These are phyloP conservation scores for Colletotrichum spaethianum DNA, from an alignment of 2,329 filamentous ascomycete species.

Conservation along the genomic window DNA sequence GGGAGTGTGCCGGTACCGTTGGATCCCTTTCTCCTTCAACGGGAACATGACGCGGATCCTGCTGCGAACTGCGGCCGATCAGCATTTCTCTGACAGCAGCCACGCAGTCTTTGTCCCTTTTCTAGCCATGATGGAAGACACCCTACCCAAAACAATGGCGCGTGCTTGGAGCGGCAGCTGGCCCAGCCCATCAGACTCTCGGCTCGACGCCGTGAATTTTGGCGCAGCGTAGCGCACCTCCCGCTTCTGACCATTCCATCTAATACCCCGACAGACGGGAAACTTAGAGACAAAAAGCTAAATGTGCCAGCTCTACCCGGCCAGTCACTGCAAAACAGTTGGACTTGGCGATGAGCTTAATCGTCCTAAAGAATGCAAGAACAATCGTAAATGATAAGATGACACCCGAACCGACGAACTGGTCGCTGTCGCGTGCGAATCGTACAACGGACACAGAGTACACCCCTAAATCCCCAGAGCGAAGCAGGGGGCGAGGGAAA, in stretches of 20 bases:
- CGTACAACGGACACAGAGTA: constrained; percentile 12
- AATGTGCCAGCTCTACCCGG: constrained; percentile 33
- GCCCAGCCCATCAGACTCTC: constrained; percentile 24
- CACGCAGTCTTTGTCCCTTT: constrained; percentile 11
- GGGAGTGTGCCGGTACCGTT: constrained; percentile 30
- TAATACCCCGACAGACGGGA: constrained; percentile 15
- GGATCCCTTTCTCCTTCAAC: constrained; percentile 23
- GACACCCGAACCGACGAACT: not conserved
- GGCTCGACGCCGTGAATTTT: constrained; percentile 16
- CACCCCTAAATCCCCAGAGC: constrained; percentile 9
- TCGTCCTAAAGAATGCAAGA: not conserved
- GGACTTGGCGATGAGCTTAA: constrained; percentile 36
- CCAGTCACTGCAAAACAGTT: constrained; percentile 10
- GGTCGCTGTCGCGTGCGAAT: constrained; percentile 16
- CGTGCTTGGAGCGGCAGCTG: constrained; percentile 30
- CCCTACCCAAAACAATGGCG: constrained; percentile 21
- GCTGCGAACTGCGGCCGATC: constrained; percentile 34
- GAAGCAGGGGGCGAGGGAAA: not conserved
- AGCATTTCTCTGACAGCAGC: constrained; percentile 31
- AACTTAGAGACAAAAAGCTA: constrained; percentile 20
- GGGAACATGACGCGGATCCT: constrained; percentile 35
- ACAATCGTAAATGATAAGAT: constrained; percentile 2
- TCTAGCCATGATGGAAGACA: constrained; percentile 9
- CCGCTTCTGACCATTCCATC: not conserved
- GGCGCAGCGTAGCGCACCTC: not conserved